Percentiles rank a stretch among this genome's conserved stretches.
Conservation (phyloP, 1,284 basidiomycete genomes). For the Ceratobasidium sp. region DNA sequence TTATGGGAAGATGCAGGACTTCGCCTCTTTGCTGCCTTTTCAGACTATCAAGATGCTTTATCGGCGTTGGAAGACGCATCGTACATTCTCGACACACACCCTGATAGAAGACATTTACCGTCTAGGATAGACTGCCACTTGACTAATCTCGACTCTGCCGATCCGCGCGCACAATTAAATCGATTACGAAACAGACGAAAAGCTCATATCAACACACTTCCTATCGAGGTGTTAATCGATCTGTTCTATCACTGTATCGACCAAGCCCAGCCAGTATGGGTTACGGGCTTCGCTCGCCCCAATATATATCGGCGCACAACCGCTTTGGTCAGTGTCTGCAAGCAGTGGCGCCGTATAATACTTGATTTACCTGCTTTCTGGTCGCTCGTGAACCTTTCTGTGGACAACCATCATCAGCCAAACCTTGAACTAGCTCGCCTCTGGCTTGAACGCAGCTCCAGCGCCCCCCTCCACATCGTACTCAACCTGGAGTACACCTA, state of each 20-base stretch:
- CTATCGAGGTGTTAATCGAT: not conserved
- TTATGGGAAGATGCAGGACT: not conserved
- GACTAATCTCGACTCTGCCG: not conserved
- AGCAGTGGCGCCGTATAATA: not conserved
- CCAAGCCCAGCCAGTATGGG: not conserved
- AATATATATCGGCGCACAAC: not conserved
- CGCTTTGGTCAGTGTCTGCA: not conserved
- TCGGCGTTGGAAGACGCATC: not conserved
- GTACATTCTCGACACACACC: not conserved
- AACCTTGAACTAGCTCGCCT: not conserved
- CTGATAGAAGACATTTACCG: not conserved
- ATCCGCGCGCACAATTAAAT: not conserved
- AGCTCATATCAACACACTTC: not conserved
- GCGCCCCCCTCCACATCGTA: not conserved
- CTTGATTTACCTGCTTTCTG: not conserved
- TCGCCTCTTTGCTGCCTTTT: not conserved
- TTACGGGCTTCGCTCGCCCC: not conserved
- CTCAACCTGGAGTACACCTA: not conserved
- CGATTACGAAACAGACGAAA: not conserved
- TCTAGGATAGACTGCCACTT: not conserved
- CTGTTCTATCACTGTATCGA: not conserved
- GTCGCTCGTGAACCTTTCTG: not conserved
- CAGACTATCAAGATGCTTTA: not conserved
- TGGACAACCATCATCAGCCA: not conserved
- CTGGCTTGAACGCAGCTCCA: not conserved